Evolutionary conservation across 2,329 filamentous ascomycete genomes (phyloP).

Genomic region (Hirsutella thompsonii): DNA sequence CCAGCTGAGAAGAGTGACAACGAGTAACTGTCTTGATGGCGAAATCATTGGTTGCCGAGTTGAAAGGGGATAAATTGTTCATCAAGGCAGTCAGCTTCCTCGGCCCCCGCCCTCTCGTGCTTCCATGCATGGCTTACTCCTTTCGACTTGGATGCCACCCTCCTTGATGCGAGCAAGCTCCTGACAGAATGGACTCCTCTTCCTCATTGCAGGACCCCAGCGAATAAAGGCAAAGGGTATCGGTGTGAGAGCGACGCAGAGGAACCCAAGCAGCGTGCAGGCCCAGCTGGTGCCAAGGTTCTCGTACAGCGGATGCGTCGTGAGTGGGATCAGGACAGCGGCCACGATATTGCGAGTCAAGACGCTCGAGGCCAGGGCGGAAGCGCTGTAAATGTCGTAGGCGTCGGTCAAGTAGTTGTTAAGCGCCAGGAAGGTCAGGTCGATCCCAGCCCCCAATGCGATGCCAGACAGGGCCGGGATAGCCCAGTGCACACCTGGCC

Average conservation of each 20-base stretch:
- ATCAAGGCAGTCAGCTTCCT: too few relatives aligned
- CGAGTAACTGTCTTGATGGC: too few relatives aligned
- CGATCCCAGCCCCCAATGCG: constrained; percentile 4
- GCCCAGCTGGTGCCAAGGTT: constrained; percentile 4
- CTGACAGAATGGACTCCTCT: background rate
- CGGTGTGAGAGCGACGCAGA: constrained; percentile 2
- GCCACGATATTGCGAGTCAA: constrained; percentile 6
- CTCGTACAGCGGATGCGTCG: constrained; percentile 4
- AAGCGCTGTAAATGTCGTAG: constrained; percentile 6
- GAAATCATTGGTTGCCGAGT: too few relatives aligned
- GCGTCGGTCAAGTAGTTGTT: constrained; percentile 6
- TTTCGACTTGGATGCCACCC: background rate
- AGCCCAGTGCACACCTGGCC: constrained; percentile 4
- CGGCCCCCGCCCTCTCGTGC: background rate
- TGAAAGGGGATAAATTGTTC: too few relatives aligned
- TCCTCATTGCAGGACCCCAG: background rate
- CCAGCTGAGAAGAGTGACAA: too few relatives aligned
- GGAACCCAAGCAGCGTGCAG: constrained; percentile 3
- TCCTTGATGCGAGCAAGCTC: background rate
- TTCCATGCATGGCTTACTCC: background rate
- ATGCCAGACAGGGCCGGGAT: constrained; percentile 6
- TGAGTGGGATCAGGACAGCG: constrained; percentile 6
- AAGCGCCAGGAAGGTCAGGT: constrained; percentile 5
- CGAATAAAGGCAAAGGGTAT: constrained; percentile 6
- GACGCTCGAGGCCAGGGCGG: constrained; percentile 10